A percentile compares a stretch with the other conserved stretches of the same genome.
Evolutionary conservation across 1,284 basidiomycete species (phyloP).

Genomic region (Neonothopanus nambi): DNA sequence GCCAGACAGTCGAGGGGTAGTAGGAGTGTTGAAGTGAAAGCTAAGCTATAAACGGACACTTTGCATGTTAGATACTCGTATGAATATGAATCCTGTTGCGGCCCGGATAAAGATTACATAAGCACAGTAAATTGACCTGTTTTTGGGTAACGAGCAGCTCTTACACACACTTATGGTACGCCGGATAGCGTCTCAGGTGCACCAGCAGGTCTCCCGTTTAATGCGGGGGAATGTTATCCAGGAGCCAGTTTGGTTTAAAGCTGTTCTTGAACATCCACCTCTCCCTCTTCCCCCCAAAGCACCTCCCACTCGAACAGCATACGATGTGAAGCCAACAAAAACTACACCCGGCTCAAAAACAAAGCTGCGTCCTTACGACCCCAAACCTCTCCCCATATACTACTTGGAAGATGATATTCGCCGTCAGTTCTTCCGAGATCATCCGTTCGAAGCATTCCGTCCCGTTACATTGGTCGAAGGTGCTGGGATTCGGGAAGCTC

Average conservation of each 20-base stretch:
- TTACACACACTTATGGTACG: too few relatives aligned
- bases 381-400: conserved; percentile 63
- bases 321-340: conserved; percentile 39
- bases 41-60: too few relatives aligned
- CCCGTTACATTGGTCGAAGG: conserved; percentile 79
- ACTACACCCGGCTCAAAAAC: conserved; percentile 26
- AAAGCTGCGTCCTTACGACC: conserved; percentile 47
- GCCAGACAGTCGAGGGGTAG: conserved; percentile 26
- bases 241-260: conserved; percentile 83
- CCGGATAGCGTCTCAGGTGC: conserved; percentile 85
- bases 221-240: conserved; percentile 71
- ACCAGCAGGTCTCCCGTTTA: conserved; percentile 84
- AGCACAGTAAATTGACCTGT: conserved; percentile 6
- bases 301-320: conserved; percentile 55
- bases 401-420: conserved; percentile 89
- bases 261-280: conserved; percentile 87
- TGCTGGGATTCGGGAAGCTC: conserved; percentile 52
- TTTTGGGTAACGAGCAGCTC: too few relatives aligned
- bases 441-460: conserved; percentile 94
- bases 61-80: too few relatives aligned
- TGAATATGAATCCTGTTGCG: too few relatives aligned
- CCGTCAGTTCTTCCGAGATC: conserved; percentile 92
- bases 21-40: conserved; percentile 35
- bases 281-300: conserved; percentile 79
- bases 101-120: neutral